These are phyloP conservation scores for Aspergillus proliferans DNA, from an alignment of 2,329 filamentous ascomycete species.

Conservation along the genomic window DNA sequence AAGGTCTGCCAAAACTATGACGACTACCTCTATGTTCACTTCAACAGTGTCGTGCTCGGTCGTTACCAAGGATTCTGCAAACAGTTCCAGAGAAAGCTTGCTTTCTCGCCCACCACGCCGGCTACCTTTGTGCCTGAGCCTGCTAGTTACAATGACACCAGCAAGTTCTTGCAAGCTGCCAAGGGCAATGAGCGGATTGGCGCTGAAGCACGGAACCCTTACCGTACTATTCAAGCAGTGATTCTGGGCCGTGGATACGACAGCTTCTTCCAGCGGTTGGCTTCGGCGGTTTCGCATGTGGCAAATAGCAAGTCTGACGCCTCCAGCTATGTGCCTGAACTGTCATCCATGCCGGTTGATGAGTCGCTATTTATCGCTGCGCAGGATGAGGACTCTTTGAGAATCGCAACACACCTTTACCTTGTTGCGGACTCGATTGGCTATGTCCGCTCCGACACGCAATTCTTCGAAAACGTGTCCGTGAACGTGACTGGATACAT, in stretches of 20 bases:
- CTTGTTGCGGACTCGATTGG: slow-evolving; percentile 59
- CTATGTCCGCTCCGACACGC: slow-evolving; percentile 42
- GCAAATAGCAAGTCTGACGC: slow-evolving; percentile 20
- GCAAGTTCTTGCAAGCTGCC: slow-evolving; percentile 32
- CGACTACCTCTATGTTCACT: slow-evolving; percentile 78
- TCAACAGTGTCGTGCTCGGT: slow-evolving; percentile 74
- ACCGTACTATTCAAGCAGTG: slow-evolving; percentile 39
- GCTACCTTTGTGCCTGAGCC: slow-evolving; percentile 55
- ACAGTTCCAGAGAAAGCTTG: slow-evolving; percentile 37
- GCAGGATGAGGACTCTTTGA: slow-evolving; percentile 54
- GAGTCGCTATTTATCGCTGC: slow-evolving; percentile 41
- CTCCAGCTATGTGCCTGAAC: slow-evolving; percentile 28
- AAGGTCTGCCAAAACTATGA: slow-evolving; percentile 74
- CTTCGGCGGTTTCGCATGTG: slow-evolving; percentile 35
- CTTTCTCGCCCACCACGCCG: slow-evolving; percentile 51
- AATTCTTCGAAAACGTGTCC: slow-evolving; percentile 57
- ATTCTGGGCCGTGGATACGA: slow-evolving; percentile 40
- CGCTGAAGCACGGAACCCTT: slow-evolving; percentile 38
- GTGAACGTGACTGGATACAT: slow-evolving; percentile 72
- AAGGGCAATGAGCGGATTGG: slow-evolving; percentile 30
- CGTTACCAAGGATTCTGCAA: slow-evolving; percentile 67
- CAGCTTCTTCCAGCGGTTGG: slow-evolving; percentile 35
- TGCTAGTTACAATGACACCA: slow-evolving; percentile 32
- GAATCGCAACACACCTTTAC: slow-evolving; percentile 62
- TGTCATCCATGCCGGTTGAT: slow-evolving; percentile 47